Evolutionary conservation across 2,329 filamentous ascomycete species (phyloP).

Genomic region (Talaromyces rugulosus): DNA sequence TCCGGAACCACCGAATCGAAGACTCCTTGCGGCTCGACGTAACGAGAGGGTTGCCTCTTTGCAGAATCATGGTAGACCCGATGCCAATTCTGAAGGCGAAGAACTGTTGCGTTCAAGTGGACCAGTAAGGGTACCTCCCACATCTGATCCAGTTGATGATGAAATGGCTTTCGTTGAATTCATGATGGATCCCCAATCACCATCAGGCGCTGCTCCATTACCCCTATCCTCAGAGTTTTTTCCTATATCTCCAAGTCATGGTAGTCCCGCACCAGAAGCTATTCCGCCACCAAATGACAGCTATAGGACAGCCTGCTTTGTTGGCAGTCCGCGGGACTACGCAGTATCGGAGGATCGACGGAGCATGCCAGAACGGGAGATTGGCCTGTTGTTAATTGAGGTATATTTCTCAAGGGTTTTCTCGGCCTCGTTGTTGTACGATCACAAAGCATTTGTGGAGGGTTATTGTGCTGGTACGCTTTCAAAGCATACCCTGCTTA

Average conservation of each 20-base stretch:
- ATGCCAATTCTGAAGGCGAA: neutral
- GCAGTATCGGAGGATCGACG: neutral
- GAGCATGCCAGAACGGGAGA: slow-evolving; percentile 1
- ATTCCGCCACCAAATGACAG: no score
- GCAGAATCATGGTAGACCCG: neutral
- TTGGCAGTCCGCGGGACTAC: neutral
- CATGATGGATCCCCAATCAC: neutral
- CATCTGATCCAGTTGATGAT: neutral
- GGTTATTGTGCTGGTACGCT: slow-evolving; percentile 2
- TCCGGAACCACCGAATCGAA: slow-evolving; percentile 7
- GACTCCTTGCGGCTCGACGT: slow-evolving; percentile 1
- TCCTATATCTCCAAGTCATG: neutral
- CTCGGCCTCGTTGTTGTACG: slow-evolving; percentile 3
- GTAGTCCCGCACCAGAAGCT: no score
- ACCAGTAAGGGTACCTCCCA: neutral
- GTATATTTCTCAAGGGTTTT: slow-evolving; percentile 5
- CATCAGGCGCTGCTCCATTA: neutral
- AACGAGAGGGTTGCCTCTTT: neutral
- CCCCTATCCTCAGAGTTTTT: neutral
- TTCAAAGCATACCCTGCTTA: slow-evolving; percentile 1
- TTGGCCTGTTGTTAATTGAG: slow-evolving; percentile 5
- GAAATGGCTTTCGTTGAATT: neutral
- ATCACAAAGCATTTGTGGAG: slow-evolving; percentile 3
- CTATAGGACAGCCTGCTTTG: neutral
- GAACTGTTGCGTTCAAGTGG: neutral